These are phyloP conservation scores for Candida morakotiae DNA, from an alignment of 805 yeast genomes.

Conservation along the genomic window DNA sequence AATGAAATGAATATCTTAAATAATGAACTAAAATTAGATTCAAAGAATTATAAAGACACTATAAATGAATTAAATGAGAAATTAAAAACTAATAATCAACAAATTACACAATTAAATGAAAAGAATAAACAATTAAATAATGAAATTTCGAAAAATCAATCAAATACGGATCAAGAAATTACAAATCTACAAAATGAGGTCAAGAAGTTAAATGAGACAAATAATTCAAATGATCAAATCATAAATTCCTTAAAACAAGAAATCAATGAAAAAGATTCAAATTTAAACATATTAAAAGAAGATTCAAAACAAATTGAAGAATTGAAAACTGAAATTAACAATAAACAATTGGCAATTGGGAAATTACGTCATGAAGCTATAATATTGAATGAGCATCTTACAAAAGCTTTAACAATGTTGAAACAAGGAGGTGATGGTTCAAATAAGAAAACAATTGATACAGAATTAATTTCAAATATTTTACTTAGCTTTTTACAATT, in stretches of 20 bases:
- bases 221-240: constrained; percentile 13
- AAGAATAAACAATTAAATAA: constrained; percentile 8
- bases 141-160: constrained; percentile 1
- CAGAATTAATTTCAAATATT: constrained; percentile 83
- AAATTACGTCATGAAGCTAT: constrained; percentile 93
- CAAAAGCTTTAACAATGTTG: constrained; percentile 85
- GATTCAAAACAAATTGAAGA: constrained; percentile 37
- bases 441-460: constrained; percentile 70
- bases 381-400: constrained; percentile 86
- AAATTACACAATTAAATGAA: constrained; percentile 11
- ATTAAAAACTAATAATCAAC: constrained; percentile 24
- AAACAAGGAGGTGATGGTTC: constrained; percentile 54
- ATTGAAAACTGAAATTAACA: constrained; percentile 51
- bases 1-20: constrained; percentile 37
- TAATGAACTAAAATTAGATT: constrained; percentile 35
- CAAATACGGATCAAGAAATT: constrained; percentile 16
- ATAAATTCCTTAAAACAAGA: constrained; percentile 8
- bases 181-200: constrained; percentile 12
- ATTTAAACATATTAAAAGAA: constrained; percentile 21
- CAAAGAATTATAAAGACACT: constrained; percentile 36
- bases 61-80: constrained; percentile 46
- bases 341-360: constrained; percentile 75
- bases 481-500: constrained; percentile 78
- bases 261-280: constrained; percentile 8
- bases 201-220: constrained; percentile 26